These are phyloP conservation scores for Calonectria pteridis DNA, from an alignment of 2,329 filamentous ascomycete genomes.

Conservation along the genomic window DNA sequence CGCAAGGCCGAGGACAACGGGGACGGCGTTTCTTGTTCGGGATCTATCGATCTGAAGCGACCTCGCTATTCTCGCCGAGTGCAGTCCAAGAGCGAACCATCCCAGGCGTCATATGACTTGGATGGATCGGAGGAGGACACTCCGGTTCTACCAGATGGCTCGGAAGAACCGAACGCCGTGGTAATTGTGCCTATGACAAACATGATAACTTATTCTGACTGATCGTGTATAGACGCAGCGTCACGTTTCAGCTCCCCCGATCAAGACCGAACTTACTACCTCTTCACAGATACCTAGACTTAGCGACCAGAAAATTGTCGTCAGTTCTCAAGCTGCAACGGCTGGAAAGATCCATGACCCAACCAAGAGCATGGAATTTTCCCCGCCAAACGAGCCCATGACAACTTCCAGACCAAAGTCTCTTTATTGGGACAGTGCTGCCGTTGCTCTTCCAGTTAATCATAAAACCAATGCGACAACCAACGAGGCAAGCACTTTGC, in stretches of 20 bases:
- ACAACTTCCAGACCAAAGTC: neutral
- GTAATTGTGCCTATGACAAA: constrained; percentile 14
- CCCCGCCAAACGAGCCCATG: neutral
- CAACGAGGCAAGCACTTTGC: neutral
- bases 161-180: constrained; percentile 25
- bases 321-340: neutral
- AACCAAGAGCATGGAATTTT: neutral
- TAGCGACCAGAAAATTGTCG: constrained; percentile 24
- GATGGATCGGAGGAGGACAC: constrained; percentile 33
- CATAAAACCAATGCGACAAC: neutral
- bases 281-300: constrained; percentile 44
- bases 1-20: constrained; percentile 30
- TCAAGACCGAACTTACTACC: constrained; percentile 16
- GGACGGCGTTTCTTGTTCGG: constrained; percentile 33
- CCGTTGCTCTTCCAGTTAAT: neutral
- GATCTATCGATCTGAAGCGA: constrained; percentile 43
- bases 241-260: constrained; percentile 44
- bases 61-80: constrained; percentile 59
- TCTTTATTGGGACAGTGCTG: neutral
- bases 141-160: neutral
- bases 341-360: neutral
- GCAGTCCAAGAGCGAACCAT: constrained; percentile 63
- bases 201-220: constrained; percentile 17
- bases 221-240: constrained; percentile 32
- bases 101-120: constrained; percentile 39